Evolutionary conservation across 2,329 filamentous ascomycete species (phyloP), one percentile per base, ranked within the genome.

Genomic region (Phyllosticta capitalensis): DNA sequence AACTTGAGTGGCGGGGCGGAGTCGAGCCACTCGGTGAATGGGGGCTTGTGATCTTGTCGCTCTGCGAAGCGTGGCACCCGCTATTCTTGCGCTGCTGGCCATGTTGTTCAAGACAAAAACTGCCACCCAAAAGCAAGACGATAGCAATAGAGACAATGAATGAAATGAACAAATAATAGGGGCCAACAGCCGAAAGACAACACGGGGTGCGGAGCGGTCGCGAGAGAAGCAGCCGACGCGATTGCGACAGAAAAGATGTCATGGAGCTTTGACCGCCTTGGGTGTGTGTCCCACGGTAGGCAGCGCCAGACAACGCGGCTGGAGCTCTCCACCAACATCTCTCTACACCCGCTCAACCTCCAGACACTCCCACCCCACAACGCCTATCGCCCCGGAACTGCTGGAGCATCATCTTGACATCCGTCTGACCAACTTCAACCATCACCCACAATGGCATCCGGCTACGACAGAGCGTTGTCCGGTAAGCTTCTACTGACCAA

Each of bases 391-490:
- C 22, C 24, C 19, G 20, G 19, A 45, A 45, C 9, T 45, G 7
- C 50, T 22, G 10, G 20, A 60, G 48, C 20, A 28, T 52, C 30
- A 12, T 14, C 28, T 55, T 28, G 30, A 45, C 26, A 33, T 3
- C 20, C 26, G 28, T 1, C 48, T 26, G n/a, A 59, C 33, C 22
- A 19, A 20, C 20, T 20, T 26, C 52, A 38, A 24, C 20, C 51
- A 19, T 3, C 52, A 33, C 48, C 21, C 54, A 26, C 49, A 22
- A 60, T 60, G 58, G 88, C 91, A 76, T 96, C 92, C 70, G 92
- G 92, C 78, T 99, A 99, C 80, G 94, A 99, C 81, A 89, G 94
- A 88, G 94, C 92, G 78, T 87, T 97, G 76, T 97, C 92, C 79
- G 92, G 92, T 96, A 86, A 80, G 86, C 52, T 73, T 64, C 65